Evolutionary conservation across 176 grass and related monocot genomes (phyloP).

Genomic region (Musa itinerans): DNA sequence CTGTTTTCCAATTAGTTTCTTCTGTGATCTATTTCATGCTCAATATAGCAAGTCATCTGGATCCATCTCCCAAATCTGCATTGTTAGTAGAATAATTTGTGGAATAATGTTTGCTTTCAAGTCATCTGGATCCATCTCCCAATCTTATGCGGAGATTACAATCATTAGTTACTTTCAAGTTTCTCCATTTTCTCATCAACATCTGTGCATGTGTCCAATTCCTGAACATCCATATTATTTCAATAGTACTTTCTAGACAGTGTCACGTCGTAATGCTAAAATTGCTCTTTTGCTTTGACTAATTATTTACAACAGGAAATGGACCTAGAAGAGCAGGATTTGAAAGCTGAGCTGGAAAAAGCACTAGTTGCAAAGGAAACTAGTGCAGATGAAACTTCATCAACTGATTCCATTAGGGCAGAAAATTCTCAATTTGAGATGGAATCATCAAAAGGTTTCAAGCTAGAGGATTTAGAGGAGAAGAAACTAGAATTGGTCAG

Average conservation of each 20-base stretch:
- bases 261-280: neutral
- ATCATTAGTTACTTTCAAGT: no score
- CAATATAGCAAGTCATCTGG: neutral
- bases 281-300: neutral
- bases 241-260: neutral
- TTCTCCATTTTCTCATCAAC: neutral
- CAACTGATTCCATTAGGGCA: slow-evolving; percentile 26
- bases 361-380: slow-evolving; percentile 37
- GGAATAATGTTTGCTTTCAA: neutral
- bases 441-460: slow-evolving; percentile 44
- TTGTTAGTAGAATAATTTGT: neutral
- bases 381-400: slow-evolving; percentile 37
- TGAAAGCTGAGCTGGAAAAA: slow-evolving; percentile 58
- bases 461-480: slow-evolving; percentile 60
- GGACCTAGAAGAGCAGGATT: slow-evolving; percentile 36
- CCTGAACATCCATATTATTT: neutral
- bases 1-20: no score
- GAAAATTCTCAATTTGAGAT: slow-evolving; percentile 40
- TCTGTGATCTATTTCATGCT: neutral
- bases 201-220: neutral
- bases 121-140: no score
- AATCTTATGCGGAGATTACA: neutral
- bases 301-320: slow-evolving; percentile 45
- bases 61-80: neutral
- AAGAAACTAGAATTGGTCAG: slow-evolving; percentile 66